These are phyloP conservation scores for Daldinia childiae DNA, from an alignment of 495 filamentous ascomycete species.

Conservation along the genomic window DNA sequence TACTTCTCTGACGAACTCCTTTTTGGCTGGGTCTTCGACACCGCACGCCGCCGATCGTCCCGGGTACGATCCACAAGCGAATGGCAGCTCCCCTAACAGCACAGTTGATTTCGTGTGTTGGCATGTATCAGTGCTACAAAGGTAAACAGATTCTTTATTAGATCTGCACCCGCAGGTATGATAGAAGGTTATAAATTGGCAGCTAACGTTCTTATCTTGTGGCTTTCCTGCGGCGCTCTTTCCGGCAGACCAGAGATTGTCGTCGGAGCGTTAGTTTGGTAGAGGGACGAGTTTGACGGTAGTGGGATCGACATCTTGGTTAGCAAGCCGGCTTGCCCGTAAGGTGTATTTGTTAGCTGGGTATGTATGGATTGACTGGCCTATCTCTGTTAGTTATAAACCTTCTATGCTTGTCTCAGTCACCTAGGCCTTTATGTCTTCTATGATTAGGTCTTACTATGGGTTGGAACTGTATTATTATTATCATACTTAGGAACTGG, in stretches of 20 bases:
- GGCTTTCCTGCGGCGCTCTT: not conserved
- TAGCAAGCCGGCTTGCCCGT: slow-evolving; percentile 39
- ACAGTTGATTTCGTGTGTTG: slow-evolving; percentile 6
- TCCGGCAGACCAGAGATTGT: not conserved
- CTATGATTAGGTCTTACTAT: not conserved
- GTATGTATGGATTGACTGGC: not conserved
- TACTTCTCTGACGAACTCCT: slow-evolving; percentile 25
- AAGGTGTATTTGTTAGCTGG: not conserved
- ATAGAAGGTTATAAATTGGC: slow-evolving; percentile 17
- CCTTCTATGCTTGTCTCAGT: not conserved
- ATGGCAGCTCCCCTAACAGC: slow-evolving; percentile 24
- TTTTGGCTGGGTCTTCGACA: slow-evolving; percentile 16
- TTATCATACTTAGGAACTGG: not conserved
- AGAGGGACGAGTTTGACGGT: not conserved
- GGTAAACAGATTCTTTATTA: not conserved
- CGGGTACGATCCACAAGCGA: slow-evolving; percentile 14
- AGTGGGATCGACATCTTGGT: slow-evolving; percentile 9
- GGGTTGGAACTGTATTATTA: not conserved
- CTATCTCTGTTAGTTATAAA: not conserved
- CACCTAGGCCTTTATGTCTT: not conserved
- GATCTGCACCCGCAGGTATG: slow-evolving; percentile 33
- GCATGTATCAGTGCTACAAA: slow-evolving; percentile 8
- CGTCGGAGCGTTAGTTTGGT: not conserved
- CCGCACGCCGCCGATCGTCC: slow-evolving; percentile 12
- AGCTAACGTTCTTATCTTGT: not conserved